Percentiles rank a stretch among this genome's conserved stretches.
Conservation (phyloP, 768 basidiomycete species). For the Mycena crocata region DNA sequence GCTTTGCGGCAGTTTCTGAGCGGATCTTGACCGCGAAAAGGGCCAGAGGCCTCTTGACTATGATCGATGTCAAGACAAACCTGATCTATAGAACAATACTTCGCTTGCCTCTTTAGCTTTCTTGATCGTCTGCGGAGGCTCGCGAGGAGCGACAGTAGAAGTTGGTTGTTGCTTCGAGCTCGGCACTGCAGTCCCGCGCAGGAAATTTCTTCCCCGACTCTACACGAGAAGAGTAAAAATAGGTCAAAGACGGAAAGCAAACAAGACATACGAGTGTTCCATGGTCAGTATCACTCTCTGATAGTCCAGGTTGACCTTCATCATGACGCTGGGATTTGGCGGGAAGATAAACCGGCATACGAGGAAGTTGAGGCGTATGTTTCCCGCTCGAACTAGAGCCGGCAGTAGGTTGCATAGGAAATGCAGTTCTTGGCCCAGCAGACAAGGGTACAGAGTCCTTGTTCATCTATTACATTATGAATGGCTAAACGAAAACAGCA, state of each 20-base stretch:
- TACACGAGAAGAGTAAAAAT: neutral
- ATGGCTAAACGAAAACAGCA: neutral
- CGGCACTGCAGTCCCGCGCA: neutral
- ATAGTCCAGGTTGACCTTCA: slow-evolving; percentile 22
- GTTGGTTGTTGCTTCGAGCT: neutral
- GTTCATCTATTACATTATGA: slow-evolving; percentile 20
- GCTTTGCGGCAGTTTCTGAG: slow-evolving; percentile 23
- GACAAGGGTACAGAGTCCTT: slow-evolving; percentile 6
- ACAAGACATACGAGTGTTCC: slow-evolving; percentile 16
- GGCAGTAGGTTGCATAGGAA: slow-evolving; percentile 23
- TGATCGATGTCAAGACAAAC: neutral
- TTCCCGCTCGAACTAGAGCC: slow-evolving; percentile 33
- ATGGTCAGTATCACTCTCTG: slow-evolving; percentile 33
- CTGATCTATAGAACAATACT: neutral
- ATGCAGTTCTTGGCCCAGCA: neutral
- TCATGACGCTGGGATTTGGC: slow-evolving; percentile 23
- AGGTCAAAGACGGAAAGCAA: neutral
- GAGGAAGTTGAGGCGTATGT: slow-evolving; percentile 30
- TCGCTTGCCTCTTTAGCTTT: slow-evolving; percentile 30
- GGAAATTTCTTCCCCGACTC: slow-evolving; percentile 17
- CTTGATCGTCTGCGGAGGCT: slow-evolving; percentile 5
- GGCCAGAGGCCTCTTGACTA: slow-evolving; percentile 33
- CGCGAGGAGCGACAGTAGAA: neutral
- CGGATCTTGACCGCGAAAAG: slow-evolving; percentile 29
- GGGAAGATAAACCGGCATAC: slow-evolving; percentile 34